These are phyloP conservation scores for Pyracantha coccinea DNA, from an alignment of 331 rosid species.

Conservation along the genomic window DNA sequence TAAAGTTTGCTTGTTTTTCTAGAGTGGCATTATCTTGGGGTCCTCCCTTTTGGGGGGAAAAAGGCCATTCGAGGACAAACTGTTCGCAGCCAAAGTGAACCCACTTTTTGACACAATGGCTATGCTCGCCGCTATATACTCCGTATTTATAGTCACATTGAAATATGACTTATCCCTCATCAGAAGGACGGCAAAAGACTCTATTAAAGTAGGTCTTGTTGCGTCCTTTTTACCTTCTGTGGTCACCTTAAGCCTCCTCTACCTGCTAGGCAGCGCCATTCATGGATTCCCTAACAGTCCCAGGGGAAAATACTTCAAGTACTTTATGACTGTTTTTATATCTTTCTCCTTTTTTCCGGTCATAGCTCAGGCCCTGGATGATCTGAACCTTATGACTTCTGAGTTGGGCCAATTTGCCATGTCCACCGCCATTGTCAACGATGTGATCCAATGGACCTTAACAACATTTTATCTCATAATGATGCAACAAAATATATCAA, in stretches of 20 bases:
- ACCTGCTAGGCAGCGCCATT: not conserved
- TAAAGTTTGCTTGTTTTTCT: not conserved
- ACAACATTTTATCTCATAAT: rapidly evolving
- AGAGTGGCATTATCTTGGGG: slow-evolving; percentile 46
- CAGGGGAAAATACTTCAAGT: not conserved
- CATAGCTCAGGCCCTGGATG: slow-evolving; percentile 16
- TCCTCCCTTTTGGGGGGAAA: slow-evolving; percentile 25
- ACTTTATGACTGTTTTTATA: not conserved
- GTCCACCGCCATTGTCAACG: slow-evolving; percentile 26
- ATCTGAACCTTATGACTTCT: slow-evolving; percentile 34
- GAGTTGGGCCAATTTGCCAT: slow-evolving; percentile 44
- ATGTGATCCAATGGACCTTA: not conserved
- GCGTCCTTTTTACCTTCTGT: slow-evolving; percentile 3
- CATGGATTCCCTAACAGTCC: not conserved
- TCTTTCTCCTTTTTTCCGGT: slow-evolving; percentile 20
- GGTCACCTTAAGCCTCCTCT: not conserved
- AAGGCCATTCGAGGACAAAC: not conserved
- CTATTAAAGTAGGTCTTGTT: slow-evolving; percentile 22
- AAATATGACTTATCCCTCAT: slow-evolving; percentile 27
- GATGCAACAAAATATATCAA: rapidly evolving
- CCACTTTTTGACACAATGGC: not conserved
- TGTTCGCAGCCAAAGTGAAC: not conserved
- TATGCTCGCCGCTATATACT: not conserved
- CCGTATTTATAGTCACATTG: slow-evolving; percentile 9
- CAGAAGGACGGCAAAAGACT: slow-evolving; percentile 8